Conservation (phyloP, 441 rosid species). For the Brassica hybrid region DNA sequence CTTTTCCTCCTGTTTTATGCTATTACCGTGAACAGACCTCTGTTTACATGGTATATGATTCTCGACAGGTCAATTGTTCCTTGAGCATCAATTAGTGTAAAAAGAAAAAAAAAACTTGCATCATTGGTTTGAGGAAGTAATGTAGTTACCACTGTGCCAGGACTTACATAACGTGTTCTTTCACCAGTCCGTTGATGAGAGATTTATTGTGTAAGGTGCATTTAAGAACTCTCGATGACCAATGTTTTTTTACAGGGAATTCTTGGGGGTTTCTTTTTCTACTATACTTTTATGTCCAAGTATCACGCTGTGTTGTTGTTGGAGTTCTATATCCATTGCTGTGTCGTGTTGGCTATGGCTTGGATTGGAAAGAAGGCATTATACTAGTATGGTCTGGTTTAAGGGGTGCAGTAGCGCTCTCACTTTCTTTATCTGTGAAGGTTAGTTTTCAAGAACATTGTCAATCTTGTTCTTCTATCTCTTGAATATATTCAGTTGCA, state of each 20-base stretch:
- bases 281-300: slow-evolving; percentile 70
- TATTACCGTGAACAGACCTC: slow-evolving; percentile 7
- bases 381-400: slow-evolving; percentile 93
- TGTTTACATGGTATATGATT: slow-evolving; percentile 7
- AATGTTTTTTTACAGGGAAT: slow-evolving; percentile 24
- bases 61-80: slow-evolving; percentile 8
- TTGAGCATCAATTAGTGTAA: background rate
- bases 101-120: slow-evolving; percentile 7
- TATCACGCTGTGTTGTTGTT: slow-evolving; percentile 75
- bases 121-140: background rate
- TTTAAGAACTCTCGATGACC: slow-evolving; percentile 2
- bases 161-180: background rate
- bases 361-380: slow-evolving; percentile 90
- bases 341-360: slow-evolving; percentile 79
- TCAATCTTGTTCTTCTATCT: background rate
- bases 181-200: background rate
- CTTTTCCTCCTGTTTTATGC: slow-evolving; percentile 11
- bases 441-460: slow-evolving; percentile 52
- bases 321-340: slow-evolving; percentile 67
- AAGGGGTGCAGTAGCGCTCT: slow-evolving; percentile 91
- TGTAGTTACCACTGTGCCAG: slow-evolving; percentile 12
- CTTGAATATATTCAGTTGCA: background rate
- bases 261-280: slow-evolving; percentile 87
- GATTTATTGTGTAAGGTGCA: background rate
- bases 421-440: slow-evolving; percentile 93